phyloP scores from a whole-genome alignment of 768 basidiomycete species.

The Suillus bovinus region DNA sequence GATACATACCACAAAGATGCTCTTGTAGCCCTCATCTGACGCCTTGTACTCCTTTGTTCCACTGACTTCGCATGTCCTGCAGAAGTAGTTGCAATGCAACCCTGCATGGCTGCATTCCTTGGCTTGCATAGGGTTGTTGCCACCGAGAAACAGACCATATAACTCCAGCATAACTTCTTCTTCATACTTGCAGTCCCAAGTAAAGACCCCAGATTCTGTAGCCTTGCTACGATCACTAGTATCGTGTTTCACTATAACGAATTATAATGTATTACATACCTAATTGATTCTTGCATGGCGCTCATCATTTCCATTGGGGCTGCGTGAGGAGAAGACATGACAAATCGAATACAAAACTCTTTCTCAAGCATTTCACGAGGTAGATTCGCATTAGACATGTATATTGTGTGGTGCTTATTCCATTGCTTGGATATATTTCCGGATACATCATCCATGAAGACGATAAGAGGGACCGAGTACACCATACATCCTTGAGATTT shows the following conservation, averaged over 20 bases:
- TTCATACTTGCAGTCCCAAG: slow-evolving; percentile 24
- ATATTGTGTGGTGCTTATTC: slow-evolving; percentile 37
- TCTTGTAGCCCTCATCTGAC: slow-evolving; percentile 9
- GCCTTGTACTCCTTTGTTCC: slow-evolving; percentile 25
- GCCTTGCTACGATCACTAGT: slow-evolving; percentile 12
- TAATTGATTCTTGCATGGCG: slow-evolving; percentile 29
- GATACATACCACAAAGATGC: too few relatives aligned
- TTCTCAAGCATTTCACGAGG: slow-evolving; percentile 33
- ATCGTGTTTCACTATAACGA: too few relatives aligned
- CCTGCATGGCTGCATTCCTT: slow-evolving; percentile 36
- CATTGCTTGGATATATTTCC: slow-evolving; percentile 39
- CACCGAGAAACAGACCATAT: slow-evolving; percentile 22
- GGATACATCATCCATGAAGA: slow-evolving; percentile 39
- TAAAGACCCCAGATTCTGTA: slow-evolving; percentile 12
- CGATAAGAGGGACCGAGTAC: slow-evolving; percentile 24
- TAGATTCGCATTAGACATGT: slow-evolving; percentile 34
- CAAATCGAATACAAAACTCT: slow-evolving; percentile 31
- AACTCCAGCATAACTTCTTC: slow-evolving; percentile 28
- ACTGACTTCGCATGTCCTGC: slow-evolving; percentile 33
- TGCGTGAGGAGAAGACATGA: slow-evolving; percentile 35
- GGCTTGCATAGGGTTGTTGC: slow-evolving; percentile 40
- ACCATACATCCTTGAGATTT: slow-evolving; percentile 23
- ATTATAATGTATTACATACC: slow-evolving; percentile 16
- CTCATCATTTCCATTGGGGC: slow-evolving; percentile 34
- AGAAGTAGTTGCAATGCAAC: slow-evolving; percentile 33